Evolutionary conservation across 306 rosid species (phyloP), one percentile per base, ranked within the genome.

Genomic region (Lathyrus oleraceus): DNA sequence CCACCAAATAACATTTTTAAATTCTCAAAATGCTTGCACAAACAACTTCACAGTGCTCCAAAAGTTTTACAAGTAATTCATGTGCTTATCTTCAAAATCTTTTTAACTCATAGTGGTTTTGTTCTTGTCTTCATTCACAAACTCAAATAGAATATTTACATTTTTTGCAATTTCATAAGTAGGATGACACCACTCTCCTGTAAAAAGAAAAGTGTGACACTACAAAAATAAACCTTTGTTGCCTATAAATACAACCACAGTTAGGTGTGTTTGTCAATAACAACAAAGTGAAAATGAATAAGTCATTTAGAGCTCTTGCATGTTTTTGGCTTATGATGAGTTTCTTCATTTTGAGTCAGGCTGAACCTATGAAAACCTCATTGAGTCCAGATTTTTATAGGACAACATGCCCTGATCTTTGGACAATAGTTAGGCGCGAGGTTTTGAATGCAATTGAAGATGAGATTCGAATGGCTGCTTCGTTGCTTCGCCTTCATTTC

Each of bases 401-500:
- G 4, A 38, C 65, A 40, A 70, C 88, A 0, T 90, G 97, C 52
- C 95, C 97, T 6, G 53, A 73, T 28, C 53, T 90, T 61, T 52
- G 61, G 12, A 28, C 40, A 63, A 76, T 88, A 30, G 87, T 90
- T 16, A 78, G 90, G 23, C 74, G 9, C 58, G 90, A 77, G 72
- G 84, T 88, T 38, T 42, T 2, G 21, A 81, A 59, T 12, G 95
- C 95, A 16, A 9, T 90, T 35, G 74, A 62, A 71, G 56, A 10
- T 8, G 95, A 90, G 67, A 84, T 52, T 81, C 65, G 97, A 61
- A 88, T 88, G 85, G 95, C 86, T 8, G 95, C 90, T 64, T 90
- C 97, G 2, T 36, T 68, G 71, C 71, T 67, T 28, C 45, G 71
- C 11, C 71, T 67, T 67, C 71, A 67, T 27, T 67, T 67, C 3